Evolutionary conservation across 202 grass and related monocot genomes (phyloP), one percentile per base, ranked within the genome.

Genomic region (Schoenoplectus triqueter): DNA sequence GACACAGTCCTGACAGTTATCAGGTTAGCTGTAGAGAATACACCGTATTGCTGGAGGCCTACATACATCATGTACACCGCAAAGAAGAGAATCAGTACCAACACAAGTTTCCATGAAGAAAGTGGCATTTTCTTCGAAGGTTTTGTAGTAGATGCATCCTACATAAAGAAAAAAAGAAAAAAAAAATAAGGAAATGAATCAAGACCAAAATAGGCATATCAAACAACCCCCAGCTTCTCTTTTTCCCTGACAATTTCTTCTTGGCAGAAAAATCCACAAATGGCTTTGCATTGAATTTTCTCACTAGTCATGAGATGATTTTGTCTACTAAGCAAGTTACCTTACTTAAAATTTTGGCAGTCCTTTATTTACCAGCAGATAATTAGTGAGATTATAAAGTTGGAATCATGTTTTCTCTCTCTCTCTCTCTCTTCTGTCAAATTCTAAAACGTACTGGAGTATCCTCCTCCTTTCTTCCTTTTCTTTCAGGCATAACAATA

Each of bases 11-110:
- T 84, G 84, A 90, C 61, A 71, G 87, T 91, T 5, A 91, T 86
- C 77, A 90, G 78, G 83, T 84, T 92, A 10, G 91, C 84, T 1
- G 80, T 86, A 4, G 88, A 87, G 21, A 92, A 78, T 80, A 99
- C 89, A 69, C 91, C 96, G 4, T 92, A 91, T 90, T 94, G 93
- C 82, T 94, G 94, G 10, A 99, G 63, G 14, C 90, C 93, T 19
- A 99, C 14, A 1, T 87, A 92, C 68, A 80, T 91, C 89, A 99
- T 99, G 84, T 92, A 99, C 39, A 96, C 64, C 0, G 88, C 86
- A 1, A 93, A 90, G 14, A 96, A 86, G 81, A 90, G 88, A 48
- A 89, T 82, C 80, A 99, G 54, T 19, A 89, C 80, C 86, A 99
- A 6, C 46, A 99, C 84, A 60, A 90, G 90, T 61, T 92, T 85